A percentile compares a stretch with the other conserved stretches of the same genome.
Conservation (phyloP, 2,329 filamentous ascomycete species). For the Hortaea werneckii region DNA sequence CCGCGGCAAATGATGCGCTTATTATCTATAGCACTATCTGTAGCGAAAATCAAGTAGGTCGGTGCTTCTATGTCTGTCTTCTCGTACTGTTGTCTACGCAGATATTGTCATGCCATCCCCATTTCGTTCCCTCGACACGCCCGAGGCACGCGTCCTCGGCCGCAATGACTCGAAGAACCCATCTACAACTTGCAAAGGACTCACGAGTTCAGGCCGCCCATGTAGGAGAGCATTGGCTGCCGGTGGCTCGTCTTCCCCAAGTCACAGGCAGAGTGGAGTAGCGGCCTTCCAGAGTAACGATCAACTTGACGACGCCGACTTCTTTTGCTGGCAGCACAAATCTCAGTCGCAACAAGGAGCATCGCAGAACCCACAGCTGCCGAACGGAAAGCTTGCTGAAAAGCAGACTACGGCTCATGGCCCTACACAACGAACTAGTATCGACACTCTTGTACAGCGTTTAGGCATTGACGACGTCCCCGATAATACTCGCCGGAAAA, state of each 20-base stretch:
- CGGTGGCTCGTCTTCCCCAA: slow-evolving; percentile 27
- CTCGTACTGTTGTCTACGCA: too few species aligned
- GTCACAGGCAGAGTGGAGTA: slow-evolving; percentile 26
- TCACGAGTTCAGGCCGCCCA: slow-evolving; percentile 71
- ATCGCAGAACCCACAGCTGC: too few species aligned
- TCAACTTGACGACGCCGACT: slow-evolving; percentile 46
- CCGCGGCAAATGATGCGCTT: too few species aligned
- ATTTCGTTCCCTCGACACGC: slow-evolving; percentile 45
- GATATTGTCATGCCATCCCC: background rate
- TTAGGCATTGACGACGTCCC: slow-evolving; percentile 42
- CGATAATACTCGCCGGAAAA: slow-evolving; percentile 6
- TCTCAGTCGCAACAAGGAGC: slow-evolving; percentile 56
- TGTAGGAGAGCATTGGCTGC: slow-evolving; percentile 64
- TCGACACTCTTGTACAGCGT: slow-evolving; percentile 77
- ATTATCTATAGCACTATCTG: too few species aligned
- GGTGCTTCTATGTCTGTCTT: too few species aligned
- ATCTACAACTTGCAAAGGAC: slow-evolving; percentile 73
- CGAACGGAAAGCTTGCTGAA: background rate
- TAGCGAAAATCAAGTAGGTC: too few species aligned
- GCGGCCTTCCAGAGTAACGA: slow-evolving; percentile 39
- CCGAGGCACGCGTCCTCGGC: slow-evolving; percentile 61
- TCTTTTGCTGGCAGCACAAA: slow-evolving; percentile 93
- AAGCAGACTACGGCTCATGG: too few species aligned
- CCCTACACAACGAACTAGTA: slow-evolving; percentile 50
- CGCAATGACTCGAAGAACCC: slow-evolving; percentile 80